Evolutionary conservation across 805 yeast species (phyloP), one percentile per base, ranked within the genome.

Genomic region (Saturnispora saitoi): DNA sequence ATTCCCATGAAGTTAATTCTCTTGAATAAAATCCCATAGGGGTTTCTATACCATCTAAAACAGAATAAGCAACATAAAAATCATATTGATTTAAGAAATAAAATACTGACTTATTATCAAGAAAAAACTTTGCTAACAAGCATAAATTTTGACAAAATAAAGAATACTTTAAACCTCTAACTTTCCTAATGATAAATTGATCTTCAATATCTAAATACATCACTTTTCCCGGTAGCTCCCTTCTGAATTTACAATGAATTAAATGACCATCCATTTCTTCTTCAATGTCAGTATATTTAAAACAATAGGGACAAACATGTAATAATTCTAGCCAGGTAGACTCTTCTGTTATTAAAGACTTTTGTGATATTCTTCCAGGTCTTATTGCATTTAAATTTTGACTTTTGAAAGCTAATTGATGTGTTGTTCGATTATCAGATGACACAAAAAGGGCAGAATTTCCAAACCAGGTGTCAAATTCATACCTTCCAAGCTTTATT

Each of bases 11-110:
- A 0, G 84, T 68, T 40, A 83, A 68, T 59, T 93, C 99, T 56
- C 86, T 86, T 12, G 97, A 89, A 59, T 88, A 93, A 61, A 88
- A 93, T 1, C 97, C 99, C 83, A 90, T 81, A 2, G 91, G 90
- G 62, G 55, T 66, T 54, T 51, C 70, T 45, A 45, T 58, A 1
- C 67, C 67, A 32, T 61, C 59, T 24, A 70, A 69, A 2, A 63
- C 64, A 24, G 85, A 83, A 60, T 83, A 86, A 3, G 81, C 70
- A 26, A 88, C 73, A 62, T 81, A 93, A 63, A 88, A 87, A 52
- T 86, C 90, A 64, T 85, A 91, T 48, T 77, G 75, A 32, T 85
- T 90, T 3, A 88, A 78, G 32, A 81, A 76, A 66, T 84, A 91
- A 63, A 81, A 87, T 30, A 91, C 83, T 0, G 95, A 86, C 65